A percentile compares a stretch with the other conserved stretches of the same genome.
Conservation (phyloP, 2,329 filamentous ascomycete genomes). For the Monilinia fructicola region DNA sequence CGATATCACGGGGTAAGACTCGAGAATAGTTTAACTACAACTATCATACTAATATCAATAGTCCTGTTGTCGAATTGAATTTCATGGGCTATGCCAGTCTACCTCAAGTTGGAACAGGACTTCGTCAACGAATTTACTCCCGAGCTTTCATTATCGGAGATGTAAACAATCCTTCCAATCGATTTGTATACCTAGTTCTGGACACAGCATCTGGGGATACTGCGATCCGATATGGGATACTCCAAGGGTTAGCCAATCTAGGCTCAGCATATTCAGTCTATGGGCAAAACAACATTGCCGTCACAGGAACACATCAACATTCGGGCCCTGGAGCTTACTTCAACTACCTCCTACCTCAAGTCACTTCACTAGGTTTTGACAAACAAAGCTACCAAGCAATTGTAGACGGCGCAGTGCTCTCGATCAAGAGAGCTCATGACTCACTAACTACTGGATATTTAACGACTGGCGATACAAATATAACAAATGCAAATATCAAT, state of each 20-base stretch:
- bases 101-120: slow-evolving; percentile 74
- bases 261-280: slow-evolving; percentile 75
- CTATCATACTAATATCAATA: slow-evolving; percentile 25
- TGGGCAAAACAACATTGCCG: slow-evolving; percentile 74
- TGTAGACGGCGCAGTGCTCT: slow-evolving; percentile 78
- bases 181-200: slow-evolving; percentile 82
- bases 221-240: slow-evolving; percentile 78
- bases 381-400: slow-evolving; percentile 87
- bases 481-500: slow-evolving; percentile 80
- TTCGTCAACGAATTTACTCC: slow-evolving; percentile 87
- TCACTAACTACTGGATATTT: slow-evolving; percentile 64
- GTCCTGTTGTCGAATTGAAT: slow-evolving; percentile 83
- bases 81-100: slow-evolving; percentile 89
- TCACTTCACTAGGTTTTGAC: slow-evolving; percentile 82
- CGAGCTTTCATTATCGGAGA: slow-evolving; percentile 84
- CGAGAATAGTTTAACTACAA: not conserved
- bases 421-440: slow-evolving; percentile 78
- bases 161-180: slow-evolving; percentile 62
- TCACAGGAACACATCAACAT: slow-evolving; percentile 91
- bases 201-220: slow-evolving; percentile 87
- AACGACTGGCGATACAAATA: slow-evolving; percentile 65
- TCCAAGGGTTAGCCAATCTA: slow-evolving; percentile 69
- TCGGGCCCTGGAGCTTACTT: slow-evolving; percentile 88
- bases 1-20: slow-evolving; percentile 61
- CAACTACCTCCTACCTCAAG: slow-evolving; percentile 89